Evolutionary conservation across 2,329 filamentous ascomycete genomes (phyloP), one percentile per base, ranked within the genome.

Genomic region (Colletotrichum lini): DNA sequence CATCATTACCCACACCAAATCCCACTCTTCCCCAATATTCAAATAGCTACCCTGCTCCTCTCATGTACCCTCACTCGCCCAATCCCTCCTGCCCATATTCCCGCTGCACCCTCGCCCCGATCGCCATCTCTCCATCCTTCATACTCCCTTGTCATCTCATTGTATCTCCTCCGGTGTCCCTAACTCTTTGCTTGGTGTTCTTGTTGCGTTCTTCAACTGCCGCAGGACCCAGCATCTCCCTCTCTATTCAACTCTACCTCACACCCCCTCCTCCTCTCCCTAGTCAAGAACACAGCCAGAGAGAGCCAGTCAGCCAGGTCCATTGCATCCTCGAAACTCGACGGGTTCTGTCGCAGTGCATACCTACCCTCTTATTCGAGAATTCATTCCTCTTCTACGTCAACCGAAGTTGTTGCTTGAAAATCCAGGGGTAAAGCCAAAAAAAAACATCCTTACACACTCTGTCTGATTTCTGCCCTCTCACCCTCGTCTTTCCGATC

Each of bases 21-120:
- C 79, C 78, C 76, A 79, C 79, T 77, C 65, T 75, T 74, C 76
- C 69, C 75, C 73, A 75, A 72, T 77, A 78, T 75, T 80, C 79
- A 79, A 80, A 79, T 79, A 79, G 74, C 74, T 78, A 78, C 79
- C 78, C 78, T 78, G 76, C 70, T 76, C 70, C 75, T 63, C 68
- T 63, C 58, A 42, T 68, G 58, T 42, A 76, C 78, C 79, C 79
- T 75, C 74, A 74, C 77, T 73, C 70, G 70, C 58, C 65, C 70
- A 65, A 65, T 53, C 59, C 53, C 53, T 42, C 45, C 65, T 63
- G 30, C 65, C 61, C 59, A 61, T 70, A 64, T 56, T 60, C 60
- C 70, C 65, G 70, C 70, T 72, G 66, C 66, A 72, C 75, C 75
- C 74, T 79, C 76, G 72, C 75, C 72, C 67, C 73, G 71, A 73